Evolutionary conservation across 2,329 filamentous ascomycete species (phyloP), one percentile per base, ranked within the genome.

Genomic region (Berkeleyomyces basicola): DNA sequence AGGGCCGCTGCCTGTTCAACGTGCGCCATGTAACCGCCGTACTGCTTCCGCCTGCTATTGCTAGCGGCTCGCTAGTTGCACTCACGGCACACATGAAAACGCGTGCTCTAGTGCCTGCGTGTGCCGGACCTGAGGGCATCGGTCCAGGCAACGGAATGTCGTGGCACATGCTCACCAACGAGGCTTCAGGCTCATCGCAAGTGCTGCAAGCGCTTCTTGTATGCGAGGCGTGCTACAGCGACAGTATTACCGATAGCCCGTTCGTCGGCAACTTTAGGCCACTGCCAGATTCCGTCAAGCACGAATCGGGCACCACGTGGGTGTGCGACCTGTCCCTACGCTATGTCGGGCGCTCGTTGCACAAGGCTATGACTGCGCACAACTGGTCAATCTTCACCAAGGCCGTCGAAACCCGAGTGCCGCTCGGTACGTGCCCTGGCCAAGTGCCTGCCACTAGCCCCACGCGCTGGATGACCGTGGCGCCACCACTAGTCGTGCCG

Each of bases 151-250:
- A 72, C 1, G 68, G 67, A 0, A 58, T 71, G 14, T 72, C 68
- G 31, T 76, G 73, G 72, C 73, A 68, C 59, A 64, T 67, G 0
- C 67, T 72, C 64, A 65, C 40, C 10, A 31, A 33, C 5, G 23
- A 23, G 4, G 40, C 57, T 7, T 5, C 16, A 10, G 16, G 14
- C 31, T 4, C 37, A 6, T 51, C 23, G 43, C 39, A 68, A 1
- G 70, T 70, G 3, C 67, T 74, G 0, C 64, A 68, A 0, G 70
- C 70, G 0, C 70, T 76, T 36, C 67, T 75, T 2, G 66, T 72
- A 0, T 76, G 74, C 39, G 70, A 75, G 39, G 70, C 74, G 3
- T 76, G 74, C 59, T 72, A 71, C 63, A 69, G 73, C 10, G 72
- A 76, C 47, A 59, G 64, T 0, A 64, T 75, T 2, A 66, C 63